Base-by-base conservation (phyloP, 31 red algal species). In the Asparagopsis taxiformis region DNA sequence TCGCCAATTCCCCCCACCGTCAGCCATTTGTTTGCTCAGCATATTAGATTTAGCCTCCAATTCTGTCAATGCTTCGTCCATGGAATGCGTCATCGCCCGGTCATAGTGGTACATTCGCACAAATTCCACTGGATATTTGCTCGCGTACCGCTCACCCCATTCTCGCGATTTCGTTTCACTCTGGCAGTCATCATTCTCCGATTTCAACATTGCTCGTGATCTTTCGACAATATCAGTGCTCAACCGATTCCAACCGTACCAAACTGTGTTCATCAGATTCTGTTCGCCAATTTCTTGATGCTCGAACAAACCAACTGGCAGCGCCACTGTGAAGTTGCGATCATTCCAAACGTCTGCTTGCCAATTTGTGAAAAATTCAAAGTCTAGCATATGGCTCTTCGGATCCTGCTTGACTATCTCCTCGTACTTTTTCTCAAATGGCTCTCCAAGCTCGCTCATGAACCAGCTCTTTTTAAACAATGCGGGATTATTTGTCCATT, bases 281-380 rank as follows among this genome's bases (percentile, higher is more conserved):
- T 89, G 64, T 29, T 89, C 74, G 10, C 79, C 79, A 16, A 89
- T 56, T 31, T 89, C 84, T 19, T 79, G 22, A 57, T 89, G 84
- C 26, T 76, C 72, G 59, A 89, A 89, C 59, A 89, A 31, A 20
- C 84, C 84, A 7, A 6, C 15, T 34, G 72, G 72, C 59, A 78
- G 41, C 5, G 73, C 84, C 3, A 89, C 84, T 3, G 66, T 35
- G 34, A 79, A 73, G 37, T 89, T 22, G 10, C 63, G 73, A 48
- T 72, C 67, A 58, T 78, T 79, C 84, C 84, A 89, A 2, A 73
- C 55, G 31, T 54, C 35, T 1, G 21, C 22, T n/a, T 73, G 55
- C 74, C 84, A 79, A 62, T 89, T 89, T 17, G 74, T 79, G 55
- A 73, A 89, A 63, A 73, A 89, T 56, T 89, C 84, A 79, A 89